Evolutionary conservation across 306 rosid genomes (phyloP).

Genomic region (Crataegus laevigata): DNA sequence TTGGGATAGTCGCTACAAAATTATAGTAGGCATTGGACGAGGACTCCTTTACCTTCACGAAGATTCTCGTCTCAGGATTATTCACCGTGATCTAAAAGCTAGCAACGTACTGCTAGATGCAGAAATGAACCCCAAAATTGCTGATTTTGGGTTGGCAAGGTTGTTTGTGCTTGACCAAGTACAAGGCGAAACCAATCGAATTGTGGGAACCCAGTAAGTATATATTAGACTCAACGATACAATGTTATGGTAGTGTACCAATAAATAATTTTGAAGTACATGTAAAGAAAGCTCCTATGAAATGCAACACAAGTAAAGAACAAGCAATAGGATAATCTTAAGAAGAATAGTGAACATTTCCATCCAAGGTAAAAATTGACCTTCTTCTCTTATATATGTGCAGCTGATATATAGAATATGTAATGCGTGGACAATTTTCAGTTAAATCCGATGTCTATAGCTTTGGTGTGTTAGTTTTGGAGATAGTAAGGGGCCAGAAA

Average conservation of each 20-base stretch:
- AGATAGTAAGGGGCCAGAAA: neutral
- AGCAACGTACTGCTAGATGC: neutral
- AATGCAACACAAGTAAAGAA: neutral
- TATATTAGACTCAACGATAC: too few species aligned
- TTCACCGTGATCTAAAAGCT: neutral
- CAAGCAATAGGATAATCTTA: neutral
- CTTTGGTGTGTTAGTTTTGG: neutral
- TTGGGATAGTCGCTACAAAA: neutral
- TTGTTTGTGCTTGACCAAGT: neutral
- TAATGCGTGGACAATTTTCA: neutral
- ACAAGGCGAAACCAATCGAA: neutral
- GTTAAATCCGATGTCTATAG: neutral
- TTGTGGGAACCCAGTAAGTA: conserved; percentile 1
- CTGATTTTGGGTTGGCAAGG: neutral
- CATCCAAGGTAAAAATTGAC: too few species aligned
- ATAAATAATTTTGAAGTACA: too few species aligned
- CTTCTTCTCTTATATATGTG: neutral
- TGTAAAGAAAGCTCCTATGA: too few species aligned
- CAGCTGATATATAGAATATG: neutral
- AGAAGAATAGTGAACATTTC: too few species aligned
- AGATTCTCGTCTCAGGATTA: too few species aligned
- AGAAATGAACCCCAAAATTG: neutral
- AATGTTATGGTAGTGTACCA: too few species aligned
- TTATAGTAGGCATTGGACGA: neutral
- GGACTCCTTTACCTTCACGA: neutral